Conservation (phyloP, 1,284 basidiomycete species). For the Trichosporon sp. region DNA sequence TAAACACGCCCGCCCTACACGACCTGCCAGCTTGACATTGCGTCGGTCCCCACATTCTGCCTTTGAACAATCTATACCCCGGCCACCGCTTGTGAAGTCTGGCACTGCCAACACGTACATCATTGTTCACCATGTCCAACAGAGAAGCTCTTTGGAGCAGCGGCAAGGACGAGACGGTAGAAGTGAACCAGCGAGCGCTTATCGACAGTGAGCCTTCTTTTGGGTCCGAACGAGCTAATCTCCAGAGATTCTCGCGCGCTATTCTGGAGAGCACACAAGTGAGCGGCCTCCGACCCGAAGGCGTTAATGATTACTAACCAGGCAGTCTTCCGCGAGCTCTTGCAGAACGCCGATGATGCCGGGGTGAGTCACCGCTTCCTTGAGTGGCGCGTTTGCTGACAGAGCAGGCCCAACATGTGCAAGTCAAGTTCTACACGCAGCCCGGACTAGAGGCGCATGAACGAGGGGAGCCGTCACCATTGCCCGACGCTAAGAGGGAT, state of each 20-base stretch:
- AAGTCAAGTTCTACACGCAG: conserved; percentile 74
- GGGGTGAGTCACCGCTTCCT: conserved; percentile 42
- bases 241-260: conserved; percentile 71
- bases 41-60: background rate
- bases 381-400: conserved; percentile 1
- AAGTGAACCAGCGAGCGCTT: conserved; percentile 90
- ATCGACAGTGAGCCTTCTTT: conserved; percentile 62
- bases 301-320: conserved; percentile 10
- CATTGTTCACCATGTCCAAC: conserved; percentile 18
- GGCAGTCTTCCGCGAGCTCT: conserved; percentile 77
- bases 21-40: background rate
- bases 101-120: background rate
- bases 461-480: conserved; percentile 22
- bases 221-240: background rate
- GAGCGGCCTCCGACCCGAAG: conserved; percentile 16
- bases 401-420: conserved; percentile 61
- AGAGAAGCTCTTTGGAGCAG: conserved; percentile 39
- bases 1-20: background rate
- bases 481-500: conserved; percentile 60
- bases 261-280: conserved; percentile 87
- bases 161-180: conserved; percentile 53
- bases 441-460: conserved; percentile 53
- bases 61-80: background rate
- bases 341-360: conserved; percentile 94
- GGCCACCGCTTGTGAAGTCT: background rate